Percentiles rank a stretch among this genome's conserved stretches.
Conservation (phyloP, 345 rosid genomes). For the Laguncularia racemosa region DNA sequence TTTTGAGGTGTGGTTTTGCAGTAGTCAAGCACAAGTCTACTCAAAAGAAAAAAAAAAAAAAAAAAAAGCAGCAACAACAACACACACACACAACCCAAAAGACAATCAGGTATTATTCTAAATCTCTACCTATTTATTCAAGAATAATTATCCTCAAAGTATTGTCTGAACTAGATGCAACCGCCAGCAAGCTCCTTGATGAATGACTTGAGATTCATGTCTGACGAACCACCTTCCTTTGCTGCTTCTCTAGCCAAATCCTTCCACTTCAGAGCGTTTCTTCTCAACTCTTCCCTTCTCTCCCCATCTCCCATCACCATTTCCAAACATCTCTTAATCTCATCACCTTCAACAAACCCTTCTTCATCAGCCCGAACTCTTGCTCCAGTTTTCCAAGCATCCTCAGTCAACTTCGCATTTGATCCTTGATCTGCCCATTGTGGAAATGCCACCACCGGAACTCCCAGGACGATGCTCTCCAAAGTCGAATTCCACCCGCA, state of each 20-base stretch:
- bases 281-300: conserved; percentile 25
- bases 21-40: too few species aligned
- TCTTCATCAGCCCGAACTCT: conserved; percentile 32
- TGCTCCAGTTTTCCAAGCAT: conserved; percentile 48
- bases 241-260: conserved; percentile 35
- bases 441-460: conserved; percentile 60
- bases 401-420: conserved; percentile 46
- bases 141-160: too few species aligned
- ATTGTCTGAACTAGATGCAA: too few species aligned
- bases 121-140: too few species aligned
- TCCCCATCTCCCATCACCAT: conserved; percentile 40
- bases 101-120: too few species aligned
- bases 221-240: conserved; percentile 45
- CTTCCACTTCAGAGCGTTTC: conserved; percentile 44
- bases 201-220: conserved; percentile 43
- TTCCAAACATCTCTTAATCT: conserved; percentile 56
- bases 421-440: conserved; percentile 56
- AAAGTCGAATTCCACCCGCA: conserved; percentile 80
- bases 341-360: conserved; percentile 38
- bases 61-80: too few species aligned
- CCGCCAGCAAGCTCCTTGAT: conserved; percentile 15
- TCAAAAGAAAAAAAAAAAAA: too few species aligned
- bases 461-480: conserved; percentile 48
- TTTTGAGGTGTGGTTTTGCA: too few species aligned
- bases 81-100: too few species aligned